A percentile compares a stretch with the other conserved stretches of the same genome.
phyloP scores from a whole-genome alignment of 768 basidiomycete genomes.

The Leccinum truebloodii region DNA sequence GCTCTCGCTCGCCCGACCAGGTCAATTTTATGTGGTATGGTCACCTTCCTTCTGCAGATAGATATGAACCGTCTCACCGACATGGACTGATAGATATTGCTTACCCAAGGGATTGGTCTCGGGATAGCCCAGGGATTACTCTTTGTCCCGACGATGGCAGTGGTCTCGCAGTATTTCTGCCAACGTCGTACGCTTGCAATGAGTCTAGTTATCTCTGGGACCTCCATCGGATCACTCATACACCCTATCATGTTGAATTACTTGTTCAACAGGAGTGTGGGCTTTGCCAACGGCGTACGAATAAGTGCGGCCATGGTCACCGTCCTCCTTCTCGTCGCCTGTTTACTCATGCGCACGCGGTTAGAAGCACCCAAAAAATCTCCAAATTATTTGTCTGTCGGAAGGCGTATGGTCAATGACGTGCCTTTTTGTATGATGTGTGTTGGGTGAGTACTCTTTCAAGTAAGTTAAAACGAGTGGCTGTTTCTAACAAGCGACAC shows the following conservation, averaged over 20 bases:
- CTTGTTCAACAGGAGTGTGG: conserved; percentile 10
- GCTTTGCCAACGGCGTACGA: not conserved
- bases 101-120: conserved; percentile 46
- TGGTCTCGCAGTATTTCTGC: conserved; percentile 31
- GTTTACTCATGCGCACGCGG: not conserved
- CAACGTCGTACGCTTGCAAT: conserved; percentile 42
- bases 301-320: conserved; percentile 29
- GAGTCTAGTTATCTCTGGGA: conserved; percentile 41
- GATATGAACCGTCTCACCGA: not conserved
- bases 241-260: conserved; percentile 31
- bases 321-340: conserved; percentile 35
- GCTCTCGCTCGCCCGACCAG: not conserved
- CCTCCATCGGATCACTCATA: conserved; percentile 26
- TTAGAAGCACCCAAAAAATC: not conserved
- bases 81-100: conserved; percentile 40
- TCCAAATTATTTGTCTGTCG: not conserved
- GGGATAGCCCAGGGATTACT: conserved; percentile 48
- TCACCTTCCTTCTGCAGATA: not conserved
- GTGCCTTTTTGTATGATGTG: not conserved
- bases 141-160: conserved; percentile 45
- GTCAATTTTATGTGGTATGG: conserved; percentile 40
- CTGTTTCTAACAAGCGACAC: not conserved
- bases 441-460: not conserved
- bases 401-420: not conserved
- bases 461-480: not conserved